Percentiles rank a stretch among this genome's conserved stretches.
Conservation (phyloP, 2,329 filamentous ascomycete genomes). For the Penicillium brevicompactum region DNA sequence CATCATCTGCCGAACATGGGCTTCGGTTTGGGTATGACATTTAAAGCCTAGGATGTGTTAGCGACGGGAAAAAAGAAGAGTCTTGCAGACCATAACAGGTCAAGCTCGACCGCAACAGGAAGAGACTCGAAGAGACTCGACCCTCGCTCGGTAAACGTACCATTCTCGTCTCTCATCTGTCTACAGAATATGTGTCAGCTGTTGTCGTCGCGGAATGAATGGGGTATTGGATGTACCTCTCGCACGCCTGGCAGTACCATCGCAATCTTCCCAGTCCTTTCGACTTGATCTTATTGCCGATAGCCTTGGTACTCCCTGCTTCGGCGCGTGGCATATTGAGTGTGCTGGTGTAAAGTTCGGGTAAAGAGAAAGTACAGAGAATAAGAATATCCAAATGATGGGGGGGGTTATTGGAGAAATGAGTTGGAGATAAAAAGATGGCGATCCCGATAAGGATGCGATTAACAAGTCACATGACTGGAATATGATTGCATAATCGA, state of each 20-base stretch:
- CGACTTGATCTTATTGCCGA: conserved; percentile 87
- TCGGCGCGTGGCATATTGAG: conserved; percentile 85
- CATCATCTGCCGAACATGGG: conserved; percentile 86
- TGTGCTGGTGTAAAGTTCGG: neutral
- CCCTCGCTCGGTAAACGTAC: neutral
- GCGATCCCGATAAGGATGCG: conserved; percentile 1
- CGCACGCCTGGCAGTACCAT: conserved; percentile 89
- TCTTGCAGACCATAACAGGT: neutral
- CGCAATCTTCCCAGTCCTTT: conserved; percentile 71
- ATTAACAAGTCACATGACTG: neutral
- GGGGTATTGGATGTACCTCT: conserved; percentile 45
- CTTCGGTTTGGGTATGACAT: conserved; percentile 79
- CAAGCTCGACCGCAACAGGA: neutral
- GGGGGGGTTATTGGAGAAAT: neutral
- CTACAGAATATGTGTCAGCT: neutral
- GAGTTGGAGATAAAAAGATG: conserved; percentile 2
- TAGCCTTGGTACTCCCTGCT: conserved; percentile 84
- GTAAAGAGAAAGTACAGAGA: neutral
- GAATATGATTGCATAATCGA: neutral
- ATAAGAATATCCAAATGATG: neutral
- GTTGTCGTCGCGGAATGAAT: neutral
- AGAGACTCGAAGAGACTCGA: neutral
- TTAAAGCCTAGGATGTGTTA: conserved; percentile 64
- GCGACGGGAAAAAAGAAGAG: neutral
- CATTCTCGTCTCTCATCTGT: conserved; percentile 82